Evolutionary conservation across 192 early-diverging fungal genomes (phyloP), one percentile per base, ranked within the genome.

Genomic region (Backusella parvicylindrica): DNA sequence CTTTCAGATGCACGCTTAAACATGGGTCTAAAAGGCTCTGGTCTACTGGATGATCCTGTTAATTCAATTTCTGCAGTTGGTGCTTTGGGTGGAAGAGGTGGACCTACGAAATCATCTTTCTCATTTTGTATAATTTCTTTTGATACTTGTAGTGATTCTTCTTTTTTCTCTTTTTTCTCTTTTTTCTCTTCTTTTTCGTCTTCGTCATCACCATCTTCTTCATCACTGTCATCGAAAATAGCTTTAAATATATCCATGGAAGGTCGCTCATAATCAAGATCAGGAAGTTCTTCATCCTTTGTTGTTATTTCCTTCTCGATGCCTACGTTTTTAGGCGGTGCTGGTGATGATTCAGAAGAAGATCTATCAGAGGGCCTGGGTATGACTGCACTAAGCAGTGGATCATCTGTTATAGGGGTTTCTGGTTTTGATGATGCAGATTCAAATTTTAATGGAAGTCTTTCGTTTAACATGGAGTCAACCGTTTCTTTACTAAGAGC

Each of bases 231-330:
- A 63, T 84, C 88, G 82, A 95, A 95, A 50, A 95, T 95, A 6
- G 92, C 91, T 79, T 94, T 94, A 72, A 95, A 95, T 1, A 95
- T 88, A 80, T 95, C 94, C 90, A 95, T 94, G 2, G 93, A 77
- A 3, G 94, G 92, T 64, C 92, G 81, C 56, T 88, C 87, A 56
- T 78, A 76, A 28, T 85, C 68, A 9, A 76, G 33, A 9, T 38
- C 70, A 12, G 49, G 36, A 53, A 64, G 49, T 50, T 74, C 70
- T 16, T 67, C 50, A 18, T 70, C 64, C 5, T 43, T 41, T n/a
- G 76, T 78, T 23, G 36, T 31, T 2, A 31, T 13, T 64, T 73
- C 60, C 26, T 75, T 41, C 2, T 38, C 43, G 13, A 47, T 32
- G 26, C 33, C 40, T 18, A 41, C 32, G 5, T 41, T 60, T 67